phyloP scores from a whole-genome alignment of 768 basidiomycete genomes.

The Podaxis sp. region DNA sequence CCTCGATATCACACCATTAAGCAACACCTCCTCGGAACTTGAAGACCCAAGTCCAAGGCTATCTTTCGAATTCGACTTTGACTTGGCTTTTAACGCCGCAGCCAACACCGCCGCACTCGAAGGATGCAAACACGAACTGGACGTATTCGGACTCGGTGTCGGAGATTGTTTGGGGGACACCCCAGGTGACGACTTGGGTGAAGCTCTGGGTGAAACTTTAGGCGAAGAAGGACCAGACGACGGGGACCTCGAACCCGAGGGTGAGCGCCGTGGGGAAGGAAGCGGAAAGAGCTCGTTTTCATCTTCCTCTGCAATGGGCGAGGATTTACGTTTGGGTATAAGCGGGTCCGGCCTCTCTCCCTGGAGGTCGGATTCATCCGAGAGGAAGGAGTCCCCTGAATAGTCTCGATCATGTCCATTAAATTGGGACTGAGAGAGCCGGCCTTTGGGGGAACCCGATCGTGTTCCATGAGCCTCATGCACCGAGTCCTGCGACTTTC shows the following conservation, averaged over 20 bases:
- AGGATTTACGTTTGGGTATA: conserved; percentile 21
- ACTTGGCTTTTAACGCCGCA: conserved; percentile 19
- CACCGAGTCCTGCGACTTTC: conserved; percentile 40
- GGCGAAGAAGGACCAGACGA: conserved; percentile 7
- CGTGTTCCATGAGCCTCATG: background rate
- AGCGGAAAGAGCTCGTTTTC: conserved; percentile 59
- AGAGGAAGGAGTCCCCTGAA: background rate
- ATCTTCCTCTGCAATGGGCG: conserved; percentile 53
- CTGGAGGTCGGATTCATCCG: background rate
- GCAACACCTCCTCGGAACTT: conserved; percentile 5
- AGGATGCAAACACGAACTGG: conserved; percentile 24
- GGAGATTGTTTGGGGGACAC: conserved; percentile 27
- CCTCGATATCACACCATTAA: background rate
- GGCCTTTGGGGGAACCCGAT: background rate
- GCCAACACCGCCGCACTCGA: conserved; percentile 6
- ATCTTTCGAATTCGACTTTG: conserved; percentile 22
- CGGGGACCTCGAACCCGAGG: background rate
- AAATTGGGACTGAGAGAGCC: background rate
- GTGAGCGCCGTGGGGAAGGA: conserved; percentile 51
- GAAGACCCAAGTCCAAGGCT: conserved; percentile 13
- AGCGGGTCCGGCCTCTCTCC: no score
- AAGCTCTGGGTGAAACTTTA: conserved; percentile 20
- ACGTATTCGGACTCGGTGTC: conserved; percentile 34
- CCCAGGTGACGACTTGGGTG: conserved; percentile 19
- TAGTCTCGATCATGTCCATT: conserved; percentile 19